phyloP scores from a whole-genome alignment of 371 early-diverging fungal species.

The Lichtheimia ramosa region DNA sequence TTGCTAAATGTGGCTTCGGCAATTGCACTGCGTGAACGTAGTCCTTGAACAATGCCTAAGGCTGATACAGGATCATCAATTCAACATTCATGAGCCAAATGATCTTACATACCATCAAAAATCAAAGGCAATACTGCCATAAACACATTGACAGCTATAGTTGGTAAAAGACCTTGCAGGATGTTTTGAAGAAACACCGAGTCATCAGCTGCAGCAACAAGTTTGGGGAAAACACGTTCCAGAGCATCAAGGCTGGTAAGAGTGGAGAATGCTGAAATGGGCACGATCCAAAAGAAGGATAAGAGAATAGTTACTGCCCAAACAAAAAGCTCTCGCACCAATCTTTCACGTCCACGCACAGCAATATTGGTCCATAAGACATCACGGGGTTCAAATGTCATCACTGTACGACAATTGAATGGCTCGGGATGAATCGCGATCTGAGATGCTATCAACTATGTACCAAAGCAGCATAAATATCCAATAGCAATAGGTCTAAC shows the following conservation, averaged over 20 bases:
- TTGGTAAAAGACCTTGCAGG: slow-evolving; percentile 54
- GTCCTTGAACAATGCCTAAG: slow-evolving; percentile 41
- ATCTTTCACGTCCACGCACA: slow-evolving; percentile 45
- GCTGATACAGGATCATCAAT: slow-evolving; percentile 13
- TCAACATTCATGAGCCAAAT: background rate
- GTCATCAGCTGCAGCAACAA: slow-evolving; percentile 12
- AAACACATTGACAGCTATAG: slow-evolving; percentile 51
- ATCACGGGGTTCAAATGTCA: slow-evolving; percentile 79
- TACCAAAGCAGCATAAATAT: slow-evolving; percentile 1
- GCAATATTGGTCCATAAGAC: slow-evolving; percentile 65
- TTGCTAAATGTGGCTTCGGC: slow-evolving; percentile 51
- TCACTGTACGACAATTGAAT: slow-evolving; percentile 63
- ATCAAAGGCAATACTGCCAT: slow-evolving; percentile 64
- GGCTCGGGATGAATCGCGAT: slow-evolving; percentile 60
- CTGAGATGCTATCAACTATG: slow-evolving; percentile 60
- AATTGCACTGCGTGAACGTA: slow-evolving; percentile 41
- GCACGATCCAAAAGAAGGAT: slow-evolving; percentile 44
- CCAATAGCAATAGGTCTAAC: background rate
- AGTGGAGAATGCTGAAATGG: slow-evolving; percentile 48
- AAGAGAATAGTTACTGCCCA: slow-evolving; percentile 37
- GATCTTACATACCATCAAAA: slow-evolving; percentile 34
- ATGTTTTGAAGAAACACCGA: slow-evolving; percentile 34
- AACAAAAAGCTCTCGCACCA: slow-evolving; percentile 44
- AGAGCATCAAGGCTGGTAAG: slow-evolving; percentile 47
- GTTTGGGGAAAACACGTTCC: slow-evolving; percentile 20